Conservation (phyloP, 768 basidiomycete species). For the Rhizopogon roseolus region DNA sequence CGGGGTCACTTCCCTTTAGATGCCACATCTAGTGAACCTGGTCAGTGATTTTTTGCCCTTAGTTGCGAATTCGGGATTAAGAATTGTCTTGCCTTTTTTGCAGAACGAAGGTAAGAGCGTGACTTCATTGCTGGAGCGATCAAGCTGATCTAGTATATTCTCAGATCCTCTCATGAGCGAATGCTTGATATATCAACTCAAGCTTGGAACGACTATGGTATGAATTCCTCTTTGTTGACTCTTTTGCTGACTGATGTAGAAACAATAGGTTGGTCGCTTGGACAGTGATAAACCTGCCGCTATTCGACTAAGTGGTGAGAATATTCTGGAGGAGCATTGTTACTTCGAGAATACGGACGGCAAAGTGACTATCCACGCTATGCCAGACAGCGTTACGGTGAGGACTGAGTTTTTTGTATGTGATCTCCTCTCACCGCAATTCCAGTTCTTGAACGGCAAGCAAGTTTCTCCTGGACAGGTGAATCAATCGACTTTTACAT, state of each 20-base stretch:
- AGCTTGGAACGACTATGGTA: conserved; percentile 76
- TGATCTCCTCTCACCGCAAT: conserved; percentile 9
- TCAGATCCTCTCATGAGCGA: conserved; percentile 95
- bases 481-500: conserved; percentile 17
- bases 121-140: background rate
- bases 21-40: conserved; percentile 92
- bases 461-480: conserved; percentile 76
- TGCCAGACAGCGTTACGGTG: conserved; percentile 81
- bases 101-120: conserved; percentile 65
- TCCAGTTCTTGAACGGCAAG: conserved; percentile 90
- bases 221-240: conserved; percentile 17
- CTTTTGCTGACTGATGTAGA: conserved; percentile 2
- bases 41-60: conserved; percentile 41
- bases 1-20: conserved; percentile 39
- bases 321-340: conserved; percentile 91
- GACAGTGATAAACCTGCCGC: conserved; percentile 79
- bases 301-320: conserved; percentile 89
- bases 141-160: conserved; percentile 10
- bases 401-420: conserved; percentile 19
- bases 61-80: conserved; percentile 5
- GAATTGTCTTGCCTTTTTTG: conserved; percentile 7
- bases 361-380: conserved; percentile 75
- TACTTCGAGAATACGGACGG: conserved; percentile 84
- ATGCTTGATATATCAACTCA: conserved; percentile 90
- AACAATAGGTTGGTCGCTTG: conserved; percentile 71